A percentile compares a stretch with the other conserved stretches of the same genome.
These are phyloP conservation scores for Phycomyces blakesleeanus DNA, from an alignment of 192 early-diverging fungal genomes.

Conservation along the genomic window DNA sequence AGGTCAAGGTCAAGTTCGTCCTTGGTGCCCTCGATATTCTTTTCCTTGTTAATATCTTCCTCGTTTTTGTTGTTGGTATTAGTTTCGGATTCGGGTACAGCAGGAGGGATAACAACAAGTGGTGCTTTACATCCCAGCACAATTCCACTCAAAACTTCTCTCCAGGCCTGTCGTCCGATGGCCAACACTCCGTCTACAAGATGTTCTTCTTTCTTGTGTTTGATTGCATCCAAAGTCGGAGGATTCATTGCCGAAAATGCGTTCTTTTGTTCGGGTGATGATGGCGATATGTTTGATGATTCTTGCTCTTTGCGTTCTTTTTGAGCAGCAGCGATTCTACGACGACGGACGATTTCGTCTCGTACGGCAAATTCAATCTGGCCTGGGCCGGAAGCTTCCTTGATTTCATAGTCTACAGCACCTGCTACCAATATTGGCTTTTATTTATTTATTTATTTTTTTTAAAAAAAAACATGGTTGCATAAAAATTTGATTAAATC, in stretches of 20 bases:
- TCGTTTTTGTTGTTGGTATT: too few relatives aligned
- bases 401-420: slow-evolving; percentile 45
- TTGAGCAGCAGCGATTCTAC: slow-evolving; percentile 14
- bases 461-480: too few relatives aligned
- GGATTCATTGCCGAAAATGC: slow-evolving; percentile 1
- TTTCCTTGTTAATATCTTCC: background rate
- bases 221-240: background rate
- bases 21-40: background rate
- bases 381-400: slow-evolving; percentile 31
- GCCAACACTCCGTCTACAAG: slow-evolving; percentile 29
- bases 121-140: slow-evolving; percentile 30
- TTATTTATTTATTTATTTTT: background rate
- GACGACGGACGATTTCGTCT: slow-evolving; percentile 32
- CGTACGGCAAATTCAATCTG: slow-evolving; percentile 34
- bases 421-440: slow-evolving; percentile 40
- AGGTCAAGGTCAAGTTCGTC: slow-evolving; percentile 3
- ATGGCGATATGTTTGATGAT: background rate
- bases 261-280: background rate
- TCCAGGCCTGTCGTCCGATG: slow-evolving; percentile 38
- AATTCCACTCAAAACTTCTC: slow-evolving; percentile 38
- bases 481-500: too few relatives aligned
- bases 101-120: slow-evolving; percentile 10
- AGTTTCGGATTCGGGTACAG: too few relatives aligned
- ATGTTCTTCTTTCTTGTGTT: background rate
- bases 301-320: slow-evolving; percentile 6